These are phyloP conservation scores for Alternaria brassicicola DNA, from an alignment of 2,329 filamentous ascomycete genomes.

Conservation along the genomic window DNA sequence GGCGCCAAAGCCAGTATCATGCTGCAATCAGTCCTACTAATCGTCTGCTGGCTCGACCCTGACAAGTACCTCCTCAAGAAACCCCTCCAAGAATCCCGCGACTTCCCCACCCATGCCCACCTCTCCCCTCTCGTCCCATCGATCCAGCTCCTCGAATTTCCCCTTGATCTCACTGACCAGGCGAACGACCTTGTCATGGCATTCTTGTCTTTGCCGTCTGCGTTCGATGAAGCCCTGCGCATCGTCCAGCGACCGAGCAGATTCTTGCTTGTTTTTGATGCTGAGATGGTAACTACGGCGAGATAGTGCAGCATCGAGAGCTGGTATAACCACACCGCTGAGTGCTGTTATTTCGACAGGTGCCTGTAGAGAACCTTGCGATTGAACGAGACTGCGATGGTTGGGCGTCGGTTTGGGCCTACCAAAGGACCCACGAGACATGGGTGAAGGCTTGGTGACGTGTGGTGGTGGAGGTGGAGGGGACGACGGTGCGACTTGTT, in stretches of 20 bases:
- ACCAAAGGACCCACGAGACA: conserved; percentile 40
- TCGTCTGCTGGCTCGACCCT: conserved; percentile 87
- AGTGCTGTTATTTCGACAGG: conserved; percentile 80
- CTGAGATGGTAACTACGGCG: conserved; percentile 69
- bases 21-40: conserved; percentile 14
- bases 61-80: conserved; percentile 92
- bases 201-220: conserved; percentile 56
- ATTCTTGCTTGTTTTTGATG: conserved; percentile 50
- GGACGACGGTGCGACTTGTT: conserved; percentile 8
- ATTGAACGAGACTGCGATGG: conserved; percentile 38
- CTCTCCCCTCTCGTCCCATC: conserved; percentile 81
- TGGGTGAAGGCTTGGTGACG: conserved; percentile 25
- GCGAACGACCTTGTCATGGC: conserved; percentile 81
- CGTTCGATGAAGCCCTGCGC: conserved; percentile 58
- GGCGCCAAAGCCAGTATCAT: neutral
- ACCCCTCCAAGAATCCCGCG: conserved; percentile 84
- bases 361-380: conserved; percentile 61
- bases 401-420: conserved; percentile 33
- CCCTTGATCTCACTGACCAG: conserved; percentile 82
- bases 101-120: conserved; percentile 95
- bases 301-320: conserved; percentile 87
- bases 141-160: conserved; percentile 88
- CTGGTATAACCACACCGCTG: conserved; percentile 89
- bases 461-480: conserved; percentile 21
- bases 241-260: conserved; percentile 57